Conservation (phyloP, 139 green algal species). For the Asterochloris erici region DNA sequence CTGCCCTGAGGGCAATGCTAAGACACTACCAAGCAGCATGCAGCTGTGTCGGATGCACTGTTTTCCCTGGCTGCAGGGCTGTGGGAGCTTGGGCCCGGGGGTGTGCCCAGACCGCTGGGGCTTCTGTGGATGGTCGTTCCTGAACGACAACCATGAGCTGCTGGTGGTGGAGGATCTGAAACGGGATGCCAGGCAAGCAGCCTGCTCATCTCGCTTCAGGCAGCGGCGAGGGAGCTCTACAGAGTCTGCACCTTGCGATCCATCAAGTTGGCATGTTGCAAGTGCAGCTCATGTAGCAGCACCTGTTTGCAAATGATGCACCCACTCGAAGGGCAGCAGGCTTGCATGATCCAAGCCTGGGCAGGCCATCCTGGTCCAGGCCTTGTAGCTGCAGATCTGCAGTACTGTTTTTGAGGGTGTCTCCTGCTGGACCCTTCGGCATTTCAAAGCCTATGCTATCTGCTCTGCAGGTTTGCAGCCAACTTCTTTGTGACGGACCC, state of each 20-base stretch:
- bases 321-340: not conserved
- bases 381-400: no score
- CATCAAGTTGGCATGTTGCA: not conserved
- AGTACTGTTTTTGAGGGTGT: no score
- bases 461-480: slow-evolving; percentile 25
- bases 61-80: not conserved
- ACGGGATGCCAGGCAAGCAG: slow-evolving; percentile 21
- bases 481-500: slow-evolving; percentile 34
- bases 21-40: no score
- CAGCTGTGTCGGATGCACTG: no score
- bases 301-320: not conserved
- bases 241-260: no score
- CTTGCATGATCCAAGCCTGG: no score
- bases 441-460: not conserved
- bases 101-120: slow-evolving; percentile 35
- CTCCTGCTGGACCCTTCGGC: no score
- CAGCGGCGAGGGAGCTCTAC: no score
- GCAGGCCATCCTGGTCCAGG: no score
- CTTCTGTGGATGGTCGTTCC: slow-evolving; percentile 37
- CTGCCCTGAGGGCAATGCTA: no score
- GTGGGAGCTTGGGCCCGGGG: slow-evolving; percentile 13
- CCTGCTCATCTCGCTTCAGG: no score
- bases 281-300: not conserved
- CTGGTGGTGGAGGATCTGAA: slow-evolving; percentile 31
- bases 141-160: slow-evolving; percentile 36